Base-by-base conservation (phyloP, 1,284 basidiomycete species). In the Erythrobasidium hasegawianum region DNA sequence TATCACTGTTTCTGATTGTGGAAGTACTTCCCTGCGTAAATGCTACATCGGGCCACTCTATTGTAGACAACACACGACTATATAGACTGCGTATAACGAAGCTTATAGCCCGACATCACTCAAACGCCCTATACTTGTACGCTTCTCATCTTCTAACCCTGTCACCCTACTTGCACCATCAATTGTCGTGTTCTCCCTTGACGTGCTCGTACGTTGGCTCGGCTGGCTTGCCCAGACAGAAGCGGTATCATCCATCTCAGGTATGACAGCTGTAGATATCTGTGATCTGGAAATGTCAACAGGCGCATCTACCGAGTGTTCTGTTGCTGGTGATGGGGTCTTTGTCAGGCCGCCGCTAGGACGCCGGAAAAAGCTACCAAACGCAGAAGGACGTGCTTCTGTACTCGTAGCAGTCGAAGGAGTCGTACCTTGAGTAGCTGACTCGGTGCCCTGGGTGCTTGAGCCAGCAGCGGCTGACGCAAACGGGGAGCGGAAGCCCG, bases 71-170 rank as follows among this genome's bases (percentile, higher is more conserved):
- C 33, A 33, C 33, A 11, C 33, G 43, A 47, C 16, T 47, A 24
- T 4, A 47, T 7, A 24, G 47, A 20, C 29, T 26, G n/a, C n/a
- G n/a, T n/a, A n/a, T n/a, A n/a, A n/a, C n/a, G n/a, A n/a, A n/a
- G n/a, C 33, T 33, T 57, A 64, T 39, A 64, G 49, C 26, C 56
- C 56, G 41, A 64, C 61, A 39, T 64, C 61, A 41, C 54, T 64
- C 53, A 64, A 45, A 11, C 33, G 39, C 13, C 45, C 50, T 20
- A 57, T 18, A 49, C 47, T 38, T 27, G 53, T 54, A 38, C 54
- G 39, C 18, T 56, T 41, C 27, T 29, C 47, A 38, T 39, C 38
- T n/a, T 8, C 38, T 18, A 40, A 56, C 24, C 20, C 20, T 20
- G 50, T 41, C 24, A 2, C 24, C 24, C 56, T 41, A 33, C 50